Evolutionary conservation across 345 rosid genomes (phyloP).

Genomic region (Anastatica hierochuntica): DNA sequence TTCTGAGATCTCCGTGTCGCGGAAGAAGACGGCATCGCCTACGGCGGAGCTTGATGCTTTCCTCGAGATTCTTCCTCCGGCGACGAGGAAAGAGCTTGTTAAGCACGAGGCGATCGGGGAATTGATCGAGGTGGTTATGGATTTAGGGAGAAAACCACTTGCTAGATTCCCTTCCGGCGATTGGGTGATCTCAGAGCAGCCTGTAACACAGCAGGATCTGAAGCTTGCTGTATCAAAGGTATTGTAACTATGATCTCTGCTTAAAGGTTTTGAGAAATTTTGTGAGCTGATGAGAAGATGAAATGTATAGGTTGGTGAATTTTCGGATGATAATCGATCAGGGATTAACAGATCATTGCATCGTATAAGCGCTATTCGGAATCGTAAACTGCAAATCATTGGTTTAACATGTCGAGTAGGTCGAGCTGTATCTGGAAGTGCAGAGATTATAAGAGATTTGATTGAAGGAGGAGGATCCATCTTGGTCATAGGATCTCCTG

Average conservation of each 20-base stretch:
- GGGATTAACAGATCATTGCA: constrained; percentile 85
- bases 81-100: constrained; percentile 48
- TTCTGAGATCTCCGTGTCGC: constrained; percentile 21
- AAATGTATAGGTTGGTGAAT: constrained; percentile 67
- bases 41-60: constrained; percentile 59
- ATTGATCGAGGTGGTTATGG: constrained; percentile 90
- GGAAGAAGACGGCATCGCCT: constrained; percentile 4
- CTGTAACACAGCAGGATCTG: constrained; percentile 68
- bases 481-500: constrained; percentile 89
- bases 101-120: constrained; percentile 49
- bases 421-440: constrained; percentile 85
- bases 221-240: constrained; percentile 76
- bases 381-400: constrained; percentile 74
- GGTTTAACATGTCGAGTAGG: constrained; percentile 97
- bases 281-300: neutral
- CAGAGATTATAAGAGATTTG: constrained; percentile 71
- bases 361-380: constrained; percentile 92
- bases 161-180: constrained; percentile 95
- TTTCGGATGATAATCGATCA: constrained; percentile 90
- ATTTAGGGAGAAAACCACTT: constrained; percentile 79
- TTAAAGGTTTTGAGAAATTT: too few species aligned
- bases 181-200: constrained; percentile 65
- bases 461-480: constrained; percentile 83
- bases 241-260: neutral
- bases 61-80: constrained; percentile 60